These are phyloP conservation scores for Curvularia hawaiiensis DNA, from an alignment of 2,329 filamentous ascomycete genomes.

Conservation along the genomic window DNA sequence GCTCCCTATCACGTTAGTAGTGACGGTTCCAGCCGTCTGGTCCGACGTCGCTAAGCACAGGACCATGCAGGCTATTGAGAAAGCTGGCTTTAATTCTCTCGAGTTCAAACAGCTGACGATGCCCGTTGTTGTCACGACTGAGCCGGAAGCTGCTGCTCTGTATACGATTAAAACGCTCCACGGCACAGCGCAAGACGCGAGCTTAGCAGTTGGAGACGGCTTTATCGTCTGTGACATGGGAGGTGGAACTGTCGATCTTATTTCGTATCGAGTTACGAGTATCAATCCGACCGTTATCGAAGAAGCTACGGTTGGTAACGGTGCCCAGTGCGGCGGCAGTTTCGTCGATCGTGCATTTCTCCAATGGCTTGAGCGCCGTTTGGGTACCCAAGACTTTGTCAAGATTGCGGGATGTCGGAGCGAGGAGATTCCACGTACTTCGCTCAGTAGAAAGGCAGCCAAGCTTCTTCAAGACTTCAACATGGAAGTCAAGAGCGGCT, in stretches of 20 bases:
- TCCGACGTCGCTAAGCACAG: slow-evolving; percentile 28
- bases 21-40: slow-evolving; percentile 38
- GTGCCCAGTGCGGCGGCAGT: slow-evolving; percentile 36
- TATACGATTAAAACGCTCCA: slow-evolving; percentile 8
- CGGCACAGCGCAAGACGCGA: slow-evolving; percentile 14
- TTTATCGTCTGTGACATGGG: slow-evolving; percentile 41
- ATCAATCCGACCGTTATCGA: slow-evolving; percentile 22
- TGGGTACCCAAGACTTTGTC: slow-evolving; percentile 28
- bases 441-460: slow-evolving; percentile 13
- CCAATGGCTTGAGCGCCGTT: slow-evolving; percentile 26
- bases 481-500: slow-evolving; percentile 26
- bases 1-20: slow-evolving; percentile 25
- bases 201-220: slow-evolving; percentile 23
- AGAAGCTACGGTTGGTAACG: slow-evolving; percentile 30
- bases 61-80: slow-evolving; percentile 24
- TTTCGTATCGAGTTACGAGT: slow-evolving; percentile 26
- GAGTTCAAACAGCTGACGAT: background rate
- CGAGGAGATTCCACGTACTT: slow-evolving; percentile 20
- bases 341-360: slow-evolving; percentile 36
- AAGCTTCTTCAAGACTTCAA: slow-evolving; percentile 32
- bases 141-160: background rate
- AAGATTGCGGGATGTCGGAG: slow-evolving; percentile 22
- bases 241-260: slow-evolving; percentile 28
- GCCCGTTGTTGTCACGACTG: background rate
- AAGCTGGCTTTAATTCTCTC: slow-evolving; percentile 23